Conservation (phyloP, 2,329 filamentous ascomycete genomes). For the Plectosphaerella cucumerina region DNA sequence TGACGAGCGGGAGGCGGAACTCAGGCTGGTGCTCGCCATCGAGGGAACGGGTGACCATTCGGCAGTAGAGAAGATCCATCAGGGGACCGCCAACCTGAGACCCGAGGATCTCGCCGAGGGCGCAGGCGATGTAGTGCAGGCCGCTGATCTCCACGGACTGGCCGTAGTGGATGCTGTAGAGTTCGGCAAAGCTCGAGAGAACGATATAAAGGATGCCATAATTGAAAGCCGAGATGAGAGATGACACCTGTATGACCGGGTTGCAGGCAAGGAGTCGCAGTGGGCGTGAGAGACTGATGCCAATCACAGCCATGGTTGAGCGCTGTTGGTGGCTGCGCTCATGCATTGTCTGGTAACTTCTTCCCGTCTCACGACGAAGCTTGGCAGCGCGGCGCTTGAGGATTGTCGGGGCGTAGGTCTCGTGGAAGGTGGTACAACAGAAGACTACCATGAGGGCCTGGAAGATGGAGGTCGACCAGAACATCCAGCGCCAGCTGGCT, state of each 20-base stretch:
- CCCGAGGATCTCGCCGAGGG: conserved; percentile 45
- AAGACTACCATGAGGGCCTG: conserved; percentile 57
- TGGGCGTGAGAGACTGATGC: conserved; percentile 65
- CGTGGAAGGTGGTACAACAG: conserved; percentile 56
- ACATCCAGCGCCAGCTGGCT: conserved; percentile 69
- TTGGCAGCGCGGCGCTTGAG: conserved; percentile 52
- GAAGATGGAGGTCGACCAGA: conserved; percentile 61
- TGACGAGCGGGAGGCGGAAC: conserved; percentile 37
- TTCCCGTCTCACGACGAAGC: conserved; percentile 57
- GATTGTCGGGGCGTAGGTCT: conserved; percentile 62
- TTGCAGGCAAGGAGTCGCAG: conserved; percentile 40
- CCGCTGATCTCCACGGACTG: conserved; percentile 38
- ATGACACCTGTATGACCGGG: conserved; percentile 41
- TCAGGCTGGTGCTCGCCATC: conserved; percentile 32
- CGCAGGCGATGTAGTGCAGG: conserved; percentile 45
- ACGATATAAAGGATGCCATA: conserved; percentile 49
- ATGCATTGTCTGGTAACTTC: conserved; percentile 61
- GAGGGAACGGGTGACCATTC: conserved; percentile 44
- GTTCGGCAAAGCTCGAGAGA: conserved; percentile 42
- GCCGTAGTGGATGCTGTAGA: conserved; percentile 40
- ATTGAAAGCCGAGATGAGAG: conserved; percentile 40
- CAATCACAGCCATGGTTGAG: conserved; percentile 63
- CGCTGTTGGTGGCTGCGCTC: conserved; percentile 75
- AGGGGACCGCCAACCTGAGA: conserved; percentile 35
- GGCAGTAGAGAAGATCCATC: conserved; percentile 41